phyloP scores from a whole-genome alignment of 192 early-diverging fungal genomes.

The Mortierella claussenii region DNA sequence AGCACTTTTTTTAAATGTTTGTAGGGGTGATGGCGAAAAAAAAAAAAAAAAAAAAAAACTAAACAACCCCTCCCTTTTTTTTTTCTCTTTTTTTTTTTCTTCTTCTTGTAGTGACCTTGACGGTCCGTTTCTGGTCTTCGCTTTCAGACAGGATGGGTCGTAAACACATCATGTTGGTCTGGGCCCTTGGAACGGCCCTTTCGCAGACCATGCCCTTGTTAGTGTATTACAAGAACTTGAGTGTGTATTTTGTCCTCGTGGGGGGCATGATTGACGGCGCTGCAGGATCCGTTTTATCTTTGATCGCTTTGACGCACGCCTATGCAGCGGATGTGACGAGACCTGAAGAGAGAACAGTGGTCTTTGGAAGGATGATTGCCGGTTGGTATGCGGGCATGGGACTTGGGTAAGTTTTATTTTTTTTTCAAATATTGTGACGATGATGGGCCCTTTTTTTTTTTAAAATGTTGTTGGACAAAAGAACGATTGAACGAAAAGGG shows the following conservation, averaged over 20 bases:
- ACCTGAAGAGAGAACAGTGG: conserved; percentile 23
- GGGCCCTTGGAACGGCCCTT: conserved; percentile 10
- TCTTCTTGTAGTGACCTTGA: conserved; percentile 15
- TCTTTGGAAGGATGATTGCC: conserved; percentile 33
- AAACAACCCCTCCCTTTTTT: not conserved
- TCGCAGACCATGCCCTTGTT: conserved; percentile 2
- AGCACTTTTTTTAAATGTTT: not conserved
- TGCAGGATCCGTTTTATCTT: conserved; percentile 11
- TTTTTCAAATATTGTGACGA: not conserved
- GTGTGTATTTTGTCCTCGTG: conserved; percentile 22
- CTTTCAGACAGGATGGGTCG: conserved; percentile 36
- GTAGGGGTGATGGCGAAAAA: too few relatives aligned
- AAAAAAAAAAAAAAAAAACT: too few relatives aligned
- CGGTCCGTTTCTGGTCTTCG: conserved; percentile 31
- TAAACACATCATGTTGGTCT: conserved; percentile 13
- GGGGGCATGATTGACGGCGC: conserved; percentile 23
- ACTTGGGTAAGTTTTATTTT: conserved; percentile 24
- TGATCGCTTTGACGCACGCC: conserved; percentile 29
- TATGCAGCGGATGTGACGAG: conserved; percentile 35
- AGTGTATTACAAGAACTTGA: conserved; percentile 30
- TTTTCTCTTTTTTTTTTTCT: not conserved
- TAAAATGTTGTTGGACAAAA: too few relatives aligned
- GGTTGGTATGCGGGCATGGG: conserved; percentile 32
- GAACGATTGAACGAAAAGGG: too few relatives aligned
- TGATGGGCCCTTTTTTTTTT: too few relatives aligned